Percentiles rank a stretch among this genome's conserved stretches.
phyloP scores from a whole-genome alignment of 352 stramenopile genomes.

The Aphanomyces cochlioides region DNA sequence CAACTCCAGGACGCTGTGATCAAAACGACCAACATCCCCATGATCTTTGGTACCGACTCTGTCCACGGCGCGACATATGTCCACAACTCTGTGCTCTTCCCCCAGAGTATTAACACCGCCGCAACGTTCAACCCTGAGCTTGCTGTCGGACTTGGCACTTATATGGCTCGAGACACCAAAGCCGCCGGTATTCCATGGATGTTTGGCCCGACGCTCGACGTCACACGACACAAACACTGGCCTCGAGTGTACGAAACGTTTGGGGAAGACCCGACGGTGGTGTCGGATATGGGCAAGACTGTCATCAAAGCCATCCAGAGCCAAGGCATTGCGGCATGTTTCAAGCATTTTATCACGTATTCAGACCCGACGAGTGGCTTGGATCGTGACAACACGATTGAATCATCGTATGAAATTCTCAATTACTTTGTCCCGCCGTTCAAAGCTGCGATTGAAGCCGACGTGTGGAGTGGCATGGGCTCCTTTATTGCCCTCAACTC shows the following conservation, averaged over 20 bases:
- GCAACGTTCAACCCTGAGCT: constrained; percentile 67
- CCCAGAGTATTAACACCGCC: constrained; percentile 67
- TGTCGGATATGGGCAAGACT: constrained; percentile 41
- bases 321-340: constrained; percentile 42
- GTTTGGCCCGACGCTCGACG: constrained; percentile 67
- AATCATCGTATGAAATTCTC: constrained; percentile 64
- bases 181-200: constrained; percentile 68
- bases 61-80: constrained; percentile 68
- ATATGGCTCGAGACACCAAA: constrained; percentile 54
- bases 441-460: constrained; percentile 69
- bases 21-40: constrained; percentile 35
- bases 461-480: constrained; percentile 88
- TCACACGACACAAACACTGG: constrained; percentile 60
- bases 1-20: constrained; percentile 52
- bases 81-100: constrained; percentile 49
- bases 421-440: constrained; percentile 84
- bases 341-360: constrained; percentile 53
- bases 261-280: constrained; percentile 66
- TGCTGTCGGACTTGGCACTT: constrained; percentile 42
- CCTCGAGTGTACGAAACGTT: constrained; percentile 76
- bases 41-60: constrained; percentile 57
- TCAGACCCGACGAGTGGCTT: constrained; percentile 45
- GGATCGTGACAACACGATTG: constrained; percentile 63
- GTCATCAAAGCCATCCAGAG: constrained; percentile 47
- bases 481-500: constrained; percentile 90